Evolutionary conservation across 208 protist genomes (phyloP).

Genomic region (Herpetomonas tarakana): DNA sequence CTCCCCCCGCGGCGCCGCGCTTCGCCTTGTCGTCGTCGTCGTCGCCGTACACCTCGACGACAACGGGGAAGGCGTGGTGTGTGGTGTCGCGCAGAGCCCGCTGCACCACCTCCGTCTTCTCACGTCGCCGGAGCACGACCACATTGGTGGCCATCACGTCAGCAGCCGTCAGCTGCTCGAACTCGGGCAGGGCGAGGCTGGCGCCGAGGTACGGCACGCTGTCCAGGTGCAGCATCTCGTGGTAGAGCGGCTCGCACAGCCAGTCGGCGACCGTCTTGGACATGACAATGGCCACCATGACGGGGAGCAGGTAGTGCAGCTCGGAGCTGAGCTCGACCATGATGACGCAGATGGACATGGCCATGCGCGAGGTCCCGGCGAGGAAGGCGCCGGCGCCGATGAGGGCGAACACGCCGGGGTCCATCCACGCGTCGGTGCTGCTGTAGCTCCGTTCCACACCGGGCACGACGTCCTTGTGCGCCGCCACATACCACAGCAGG

Average conservation of each 20-base stretch:
- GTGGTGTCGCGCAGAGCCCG: slow-evolving; percentile 53
- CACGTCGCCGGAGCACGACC: slow-evolving; percentile 55
- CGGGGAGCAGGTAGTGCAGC: slow-evolving; percentile 90
- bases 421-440: slow-evolving; percentile 68
- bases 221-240: slow-evolving; percentile 88
- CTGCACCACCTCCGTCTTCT: slow-evolving; percentile 75
- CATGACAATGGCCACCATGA: slow-evolving; percentile 93
- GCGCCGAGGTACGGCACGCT: slow-evolving; percentile 83
- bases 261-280: slow-evolving; percentile 89
- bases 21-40: neutral
- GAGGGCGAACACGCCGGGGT: slow-evolving; percentile 91
- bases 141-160: slow-evolving; percentile 91
- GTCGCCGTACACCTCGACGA: slow-evolving; percentile 44
- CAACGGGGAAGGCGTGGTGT: slow-evolving; percentile 93
- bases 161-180: slow-evolving; percentile 84
- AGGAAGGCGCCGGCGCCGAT: slow-evolving; percentile 93
- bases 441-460: slow-evolving; percentile 47
- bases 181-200: slow-evolving; percentile 58
- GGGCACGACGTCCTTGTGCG: slow-evolving; percentile 8
- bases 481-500: slow-evolving; percentile 60
- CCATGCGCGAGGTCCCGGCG: slow-evolving; percentile 89
- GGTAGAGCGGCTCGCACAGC: slow-evolving; percentile 88
- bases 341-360: slow-evolving; percentile 94
- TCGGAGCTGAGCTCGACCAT: slow-evolving; percentile 94
- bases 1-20: neutral